phyloP scores from a whole-genome alignment of 805 yeast species.

The Starmerella khaoyaiensis region DNA sequence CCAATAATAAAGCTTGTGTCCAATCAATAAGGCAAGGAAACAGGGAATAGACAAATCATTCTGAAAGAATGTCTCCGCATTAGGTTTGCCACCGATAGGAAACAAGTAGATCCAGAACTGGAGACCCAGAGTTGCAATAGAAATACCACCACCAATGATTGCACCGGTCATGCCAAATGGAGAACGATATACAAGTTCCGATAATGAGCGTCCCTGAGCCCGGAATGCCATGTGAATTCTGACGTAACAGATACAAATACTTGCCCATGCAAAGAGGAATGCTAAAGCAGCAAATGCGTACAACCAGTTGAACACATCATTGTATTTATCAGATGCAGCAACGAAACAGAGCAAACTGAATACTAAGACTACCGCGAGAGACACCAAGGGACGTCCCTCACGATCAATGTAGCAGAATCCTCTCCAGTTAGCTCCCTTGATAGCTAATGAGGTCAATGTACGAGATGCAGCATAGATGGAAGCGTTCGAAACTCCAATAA shows the following conservation, averaged over 20 bases:
- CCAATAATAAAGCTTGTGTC: slow-evolving; percentile 24
- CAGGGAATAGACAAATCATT: slow-evolving; percentile 36
- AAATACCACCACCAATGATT: slow-evolving; percentile 44
- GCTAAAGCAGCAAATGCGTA: slow-evolving; percentile 22
- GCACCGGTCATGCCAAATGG: slow-evolving; percentile 63
- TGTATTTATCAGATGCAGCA: slow-evolving; percentile 39
- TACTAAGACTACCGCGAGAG: slow-evolving; percentile 35
- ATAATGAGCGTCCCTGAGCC: slow-evolving; percentile 52
- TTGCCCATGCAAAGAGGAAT: slow-evolving; percentile 22
- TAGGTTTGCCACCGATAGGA: slow-evolving; percentile 38
- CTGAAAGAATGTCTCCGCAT: slow-evolving; percentile 25
- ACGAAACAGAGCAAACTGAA: slow-evolving; percentile 47
- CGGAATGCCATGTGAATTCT: slow-evolving; percentile 45
- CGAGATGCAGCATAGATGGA: slow-evolving; percentile 59
- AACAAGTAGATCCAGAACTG: slow-evolving; percentile 74
- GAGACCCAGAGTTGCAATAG: slow-evolving; percentile 49
- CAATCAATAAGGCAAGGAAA: slow-evolving; percentile 14
- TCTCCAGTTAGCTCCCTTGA: slow-evolving; percentile 49
- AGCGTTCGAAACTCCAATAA: slow-evolving; percentile 66
- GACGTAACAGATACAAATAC: slow-evolving; percentile 15
- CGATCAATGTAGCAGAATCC: slow-evolving; percentile 57
- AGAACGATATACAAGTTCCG: slow-evolving; percentile 54
- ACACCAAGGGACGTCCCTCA: slow-evolving; percentile 63
- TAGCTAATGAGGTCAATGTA: slow-evolving; percentile 51
- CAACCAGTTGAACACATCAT: slow-evolving; percentile 23